Evolutionary conservation across 257 asterid genomes (phyloP).

Genomic region (Haberlea rhodopensis): DNA sequence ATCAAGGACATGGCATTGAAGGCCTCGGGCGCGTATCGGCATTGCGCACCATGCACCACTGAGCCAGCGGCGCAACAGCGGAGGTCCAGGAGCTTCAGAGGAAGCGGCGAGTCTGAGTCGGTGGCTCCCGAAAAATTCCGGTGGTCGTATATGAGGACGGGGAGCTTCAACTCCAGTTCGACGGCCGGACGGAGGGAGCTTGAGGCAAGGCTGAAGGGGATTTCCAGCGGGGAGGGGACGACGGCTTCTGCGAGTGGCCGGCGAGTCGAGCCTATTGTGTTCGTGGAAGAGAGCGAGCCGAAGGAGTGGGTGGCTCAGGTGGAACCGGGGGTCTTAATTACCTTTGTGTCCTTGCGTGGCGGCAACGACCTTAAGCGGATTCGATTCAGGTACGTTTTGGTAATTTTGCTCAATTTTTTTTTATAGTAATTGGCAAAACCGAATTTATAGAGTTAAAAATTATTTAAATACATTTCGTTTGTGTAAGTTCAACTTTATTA

Average conservation of each 20-base stretch:
- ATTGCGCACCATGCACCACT: conserved; percentile 72
- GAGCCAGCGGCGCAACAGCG: conserved; percentile 39
- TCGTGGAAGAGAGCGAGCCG: conserved; percentile 87
- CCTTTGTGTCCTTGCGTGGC: conserved; percentile 85
- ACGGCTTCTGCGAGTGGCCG: conserved; percentile 93
- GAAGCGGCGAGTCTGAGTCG: conserved; percentile 34
- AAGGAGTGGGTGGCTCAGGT: conserved; percentile 99
- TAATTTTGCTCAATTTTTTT: too few species aligned
- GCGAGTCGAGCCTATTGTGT: conserved; percentile 72
- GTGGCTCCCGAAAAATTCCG: conserved; percentile 44
- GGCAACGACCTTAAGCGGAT: conserved; percentile 91
- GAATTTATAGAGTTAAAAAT: too few species aligned
- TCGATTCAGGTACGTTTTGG: conserved; percentile 72
- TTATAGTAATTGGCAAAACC: too few species aligned
- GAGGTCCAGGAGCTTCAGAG: conserved; percentile 34
- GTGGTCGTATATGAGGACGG: conserved; percentile 78
- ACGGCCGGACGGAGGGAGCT: conserved; percentile 80
- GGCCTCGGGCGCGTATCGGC: conserved; percentile 90
- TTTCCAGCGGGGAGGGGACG: conserved; percentile 84
- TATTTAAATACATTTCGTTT: too few species aligned
- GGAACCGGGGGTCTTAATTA: conserved; percentile 92
- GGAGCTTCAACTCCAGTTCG: conserved; percentile 68
- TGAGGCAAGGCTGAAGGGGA: conserved; percentile 86
- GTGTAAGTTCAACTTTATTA: too few species aligned
- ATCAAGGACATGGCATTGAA: conserved; percentile 91